These are phyloP conservation scores for Apiospora hydei DNA, from an alignment of 2,329 filamentous ascomycete species.

Conservation along the genomic window DNA sequence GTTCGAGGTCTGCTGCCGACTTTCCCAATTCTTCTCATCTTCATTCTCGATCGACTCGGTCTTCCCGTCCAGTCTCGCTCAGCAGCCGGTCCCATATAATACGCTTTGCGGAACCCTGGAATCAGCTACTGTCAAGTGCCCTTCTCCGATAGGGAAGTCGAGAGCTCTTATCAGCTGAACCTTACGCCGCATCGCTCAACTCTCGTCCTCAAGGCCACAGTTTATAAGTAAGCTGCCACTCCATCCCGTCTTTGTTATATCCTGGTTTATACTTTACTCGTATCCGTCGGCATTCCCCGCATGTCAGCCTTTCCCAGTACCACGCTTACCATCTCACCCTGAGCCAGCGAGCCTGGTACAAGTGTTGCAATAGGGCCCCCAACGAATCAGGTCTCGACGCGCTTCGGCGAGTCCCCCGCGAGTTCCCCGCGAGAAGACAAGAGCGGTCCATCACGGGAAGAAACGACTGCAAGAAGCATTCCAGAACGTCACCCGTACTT, in stretches of 20 bases:
- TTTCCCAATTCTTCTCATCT: neutral
- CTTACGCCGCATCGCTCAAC: conserved; percentile 15
- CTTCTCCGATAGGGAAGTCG: neutral
- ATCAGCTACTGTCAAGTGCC: neutral
- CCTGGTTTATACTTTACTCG: neutral
- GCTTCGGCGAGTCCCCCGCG: neutral
- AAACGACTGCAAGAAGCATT: neutral
- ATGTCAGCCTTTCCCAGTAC: neutral
- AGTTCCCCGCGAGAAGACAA: no score
- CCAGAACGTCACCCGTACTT: neutral
- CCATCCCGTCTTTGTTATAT: neutral
- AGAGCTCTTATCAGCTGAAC: conserved; percentile 13
- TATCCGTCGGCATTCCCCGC: neutral
- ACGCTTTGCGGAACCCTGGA: conserved; percentile 19
- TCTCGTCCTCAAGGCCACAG: neutral
- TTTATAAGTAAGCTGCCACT: neutral
- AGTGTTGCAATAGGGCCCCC: neutral
- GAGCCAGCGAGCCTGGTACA: neutral
- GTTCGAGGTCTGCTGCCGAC: neutral
- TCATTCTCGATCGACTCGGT: neutral
- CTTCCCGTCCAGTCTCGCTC: neutral
- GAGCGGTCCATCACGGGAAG: no score
- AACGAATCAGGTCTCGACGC: no score
- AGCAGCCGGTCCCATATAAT: conserved; percentile 10
- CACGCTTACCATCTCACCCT: conserved; percentile 15